Base-by-base conservation (phyloP, 2,329 filamentous ascomycete species). In the Tolypocladium guangdongense region DNA sequence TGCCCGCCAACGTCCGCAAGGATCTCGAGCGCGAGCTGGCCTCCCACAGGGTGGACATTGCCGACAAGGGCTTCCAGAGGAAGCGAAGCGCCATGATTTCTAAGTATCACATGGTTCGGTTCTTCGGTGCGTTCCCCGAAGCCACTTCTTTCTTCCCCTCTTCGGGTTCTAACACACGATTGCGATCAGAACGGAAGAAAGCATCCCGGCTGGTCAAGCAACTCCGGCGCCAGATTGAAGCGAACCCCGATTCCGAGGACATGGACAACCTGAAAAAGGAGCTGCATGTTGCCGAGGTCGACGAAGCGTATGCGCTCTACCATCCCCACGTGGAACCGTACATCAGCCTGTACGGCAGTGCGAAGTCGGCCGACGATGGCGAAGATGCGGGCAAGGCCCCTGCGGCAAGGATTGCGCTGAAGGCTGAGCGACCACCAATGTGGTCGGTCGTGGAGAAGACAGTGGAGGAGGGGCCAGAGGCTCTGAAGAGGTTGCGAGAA, bases 31-130 rank as follows among this genome's bases (percentile, higher is more conserved):
- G 87, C 53, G 88, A 90, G 64, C 71, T 92, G 57, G 78, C 78
- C 48, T 78, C 83, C 5, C 84, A 84, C 62, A 77, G 82, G 67
- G 74, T 80, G 58, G 84, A 87, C 62, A 74, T 91, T 55, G 74
- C 70, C 5, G 76, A 80, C 57, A 75, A 78, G 49, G 73, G 80
- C 55, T 75, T 77, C 55, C 81, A 83, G 61, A 84, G 82, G 70
- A 77, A 76, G 64, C 78, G 82, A 59, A 78, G 77, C 60, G 77
- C 82, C 55, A 88, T 91, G 80, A 90, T 91, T 57, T 76, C 76
- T 50, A 87, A 84, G 67, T 93, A 90, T 62, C 88, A 92, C 66
- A 91, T 89, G 80, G 82, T 92, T 50, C 77, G 88, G 32, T 93
- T 93, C 66, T 92, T 92, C 68, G 88, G 88, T 87, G 74, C 12